Conservation (phyloP, 2,329 filamentous ascomycete genomes). For the Aspergillus sp. region DNA sequence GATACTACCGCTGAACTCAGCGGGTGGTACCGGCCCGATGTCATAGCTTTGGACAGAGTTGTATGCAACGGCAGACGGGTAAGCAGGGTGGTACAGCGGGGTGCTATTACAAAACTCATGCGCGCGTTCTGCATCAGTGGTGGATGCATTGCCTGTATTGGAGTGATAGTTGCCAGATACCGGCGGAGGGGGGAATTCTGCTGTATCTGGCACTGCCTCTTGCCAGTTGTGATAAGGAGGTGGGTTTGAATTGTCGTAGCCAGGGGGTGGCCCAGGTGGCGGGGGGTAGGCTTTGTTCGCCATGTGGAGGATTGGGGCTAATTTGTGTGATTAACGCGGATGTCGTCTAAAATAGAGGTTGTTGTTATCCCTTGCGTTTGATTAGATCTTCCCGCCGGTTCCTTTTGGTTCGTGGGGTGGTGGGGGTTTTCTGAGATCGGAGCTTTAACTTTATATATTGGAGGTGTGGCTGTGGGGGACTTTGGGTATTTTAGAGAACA, state of each 20-base stretch:
- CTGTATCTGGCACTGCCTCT: slow-evolving; percentile 56
- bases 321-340: background rate
- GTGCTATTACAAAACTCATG: slow-evolving; percentile 54
- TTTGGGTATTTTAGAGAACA: too few species aligned
- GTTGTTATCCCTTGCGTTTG: too few species aligned
- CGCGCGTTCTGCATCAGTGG: slow-evolving; percentile 55
- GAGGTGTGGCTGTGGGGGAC: background rate
- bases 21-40: slow-evolving; percentile 46
- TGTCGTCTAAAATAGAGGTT: background rate
- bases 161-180: slow-evolving; percentile 54
- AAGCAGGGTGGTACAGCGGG: slow-evolving; percentile 52
- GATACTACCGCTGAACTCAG: slow-evolving; percentile 44
- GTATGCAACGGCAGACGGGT: slow-evolving; percentile 44
- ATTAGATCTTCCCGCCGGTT: too few species aligned
- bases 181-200: slow-evolving; percentile 61
- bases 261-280: slow-evolving; percentile 17
- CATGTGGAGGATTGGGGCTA: background rate
- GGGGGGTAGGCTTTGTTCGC: background rate
- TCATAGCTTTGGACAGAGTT: slow-evolving; percentile 44
- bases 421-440: background rate
- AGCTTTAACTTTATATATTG: background rate
- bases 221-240: slow-evolving; percentile 65
- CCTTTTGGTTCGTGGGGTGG: background rate
- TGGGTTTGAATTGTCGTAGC: slow-evolving; percentile 26
- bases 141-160: slow-evolving; percentile 57